These are phyloP conservation scores for Penicillium goetzii DNA, from an alignment of 495 filamentous ascomycete species.

Conservation along the genomic window DNA sequence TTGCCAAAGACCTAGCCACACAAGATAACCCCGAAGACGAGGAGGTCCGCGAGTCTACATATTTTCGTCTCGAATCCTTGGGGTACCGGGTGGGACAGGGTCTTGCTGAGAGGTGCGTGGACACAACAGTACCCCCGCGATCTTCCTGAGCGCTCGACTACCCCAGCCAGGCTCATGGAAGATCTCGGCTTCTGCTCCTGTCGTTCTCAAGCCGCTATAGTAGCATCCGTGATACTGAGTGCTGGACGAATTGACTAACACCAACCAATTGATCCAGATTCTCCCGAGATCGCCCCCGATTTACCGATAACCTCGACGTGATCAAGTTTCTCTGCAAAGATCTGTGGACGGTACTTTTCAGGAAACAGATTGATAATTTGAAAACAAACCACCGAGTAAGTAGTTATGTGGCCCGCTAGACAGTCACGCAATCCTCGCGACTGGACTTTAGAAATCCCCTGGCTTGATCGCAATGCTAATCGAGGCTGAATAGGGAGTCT, in stretches of 20 bases:
- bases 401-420: constrained; percentile 19
- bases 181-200: too few species aligned
- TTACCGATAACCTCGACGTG: constrained; percentile 82
- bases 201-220: background rate
- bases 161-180: background rate
- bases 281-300: constrained; percentile 82
- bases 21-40: constrained; percentile 67
- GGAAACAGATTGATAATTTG: constrained; percentile 96
- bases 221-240: background rate
- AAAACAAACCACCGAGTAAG: constrained; percentile 94
- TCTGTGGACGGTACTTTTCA: constrained; percentile 88
- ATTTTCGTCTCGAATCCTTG: constrained; percentile 78
- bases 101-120: constrained; percentile 78
- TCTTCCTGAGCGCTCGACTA: background rate
- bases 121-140: background rate
- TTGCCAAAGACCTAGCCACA: constrained; percentile 51
- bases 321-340: constrained; percentile 99
- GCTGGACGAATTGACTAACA: background rate
- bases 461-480: background rate
- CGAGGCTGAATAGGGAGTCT: constrained; percentile 70
- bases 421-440: background rate
- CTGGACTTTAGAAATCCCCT: background rate
- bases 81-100: constrained; percentile 94
- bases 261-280: constrained; percentile 59
- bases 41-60: constrained; percentile 78